These are phyloP conservation scores for Calvatia gigantea DNA, from an alignment of 768 basidiomycete genomes.

Conservation along the genomic window DNA sequence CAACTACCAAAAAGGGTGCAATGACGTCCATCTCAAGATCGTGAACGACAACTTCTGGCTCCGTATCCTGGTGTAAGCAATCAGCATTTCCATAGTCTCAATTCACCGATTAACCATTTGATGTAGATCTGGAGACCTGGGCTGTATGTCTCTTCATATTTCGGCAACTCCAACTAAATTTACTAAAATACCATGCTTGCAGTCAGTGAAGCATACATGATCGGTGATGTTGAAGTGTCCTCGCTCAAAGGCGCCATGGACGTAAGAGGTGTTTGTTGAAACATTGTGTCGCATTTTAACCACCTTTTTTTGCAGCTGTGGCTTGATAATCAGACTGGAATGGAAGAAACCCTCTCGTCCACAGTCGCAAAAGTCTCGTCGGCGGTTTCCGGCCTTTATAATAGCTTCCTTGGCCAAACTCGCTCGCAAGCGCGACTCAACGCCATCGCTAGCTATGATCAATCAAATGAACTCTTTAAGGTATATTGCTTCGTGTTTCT, in stretches of 20 bases:
- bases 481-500: conserved; percentile 24
- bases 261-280: conserved; percentile 34
- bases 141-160: conserved; percentile 43
- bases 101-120: conserved; percentile 19
- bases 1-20: conserved; percentile 52
- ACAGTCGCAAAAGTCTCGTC: conserved; percentile 53
- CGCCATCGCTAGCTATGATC: conserved; percentile 86
- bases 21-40: conserved; percentile 57
- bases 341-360: conserved; percentile 56
- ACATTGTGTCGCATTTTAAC: neutral
- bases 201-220: conserved; percentile 78
- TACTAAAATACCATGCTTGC: conserved; percentile 14
- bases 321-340: conserved; percentile 62
- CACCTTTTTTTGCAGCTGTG: conserved; percentile 43
- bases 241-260: conserved; percentile 60
- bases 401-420: conserved; percentile 73
- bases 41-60: conserved; percentile 65
- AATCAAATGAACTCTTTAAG: conserved; percentile 88
- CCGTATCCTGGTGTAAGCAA: conserved; percentile 56
- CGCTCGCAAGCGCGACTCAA: conserved; percentile 73
- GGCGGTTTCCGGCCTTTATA: conserved; percentile 58
- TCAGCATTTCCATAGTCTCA: conserved; percentile 10
- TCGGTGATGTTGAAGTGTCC: conserved; percentile 62
- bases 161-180: neutral
- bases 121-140: conserved; percentile 55